Evolutionary conservation across 768 basidiomycete genomes (phyloP), one percentile per base, ranked within the genome.

Genomic region (Xanthoconium purpureum): DNA sequence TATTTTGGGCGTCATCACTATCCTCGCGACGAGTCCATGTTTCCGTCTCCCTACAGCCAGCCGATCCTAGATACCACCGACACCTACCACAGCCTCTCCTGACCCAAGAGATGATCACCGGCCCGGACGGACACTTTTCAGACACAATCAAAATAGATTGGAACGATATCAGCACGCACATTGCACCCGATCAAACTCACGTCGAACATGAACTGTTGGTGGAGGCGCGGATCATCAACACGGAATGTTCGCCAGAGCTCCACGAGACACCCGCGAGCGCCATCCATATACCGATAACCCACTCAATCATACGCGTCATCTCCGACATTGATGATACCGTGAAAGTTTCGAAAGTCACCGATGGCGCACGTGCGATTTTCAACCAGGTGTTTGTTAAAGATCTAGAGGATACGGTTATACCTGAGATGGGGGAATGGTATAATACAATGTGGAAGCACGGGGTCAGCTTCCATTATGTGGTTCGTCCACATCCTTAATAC

Each of bases 311-410:
- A 14, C 85, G 91, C 17, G 82, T 96, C 52, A 87, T 98, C 14
- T 95, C 93, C 9, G 95, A 98, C 63, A 88, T 98, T 42, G 95
- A 98, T 66, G 95, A 98, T 71, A 98, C 95, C 0, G 79, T 97
- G 14, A 73, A 64, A 32, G 42, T 64, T 42, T 87, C 93, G 0
- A 85, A 87, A 45, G 79, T 99, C n/a, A 65, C 88, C 6, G 76
- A 78, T 3, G 96, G 96, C 0, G 86, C 92, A 1, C 80, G 93
- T 40, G 78, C 85, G 1, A 86, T 91, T 5, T 97, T 98, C 70
- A 80, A 87, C 54, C 96, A 94, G 66, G 94, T 96, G 1, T 98
- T 99, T 58, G 93, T 93, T 15, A 88, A 88, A 63, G 89, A 92
- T 52, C 69, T 92, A 32, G 77, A 80, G 52, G 93, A 98, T 47